A percentile compares a stretch with the other conserved stretches of the same genome.
Evolutionary conservation across 2,329 filamentous ascomycete genomes (phyloP).

Genomic region (Pleoardoris graminearum): DNA sequence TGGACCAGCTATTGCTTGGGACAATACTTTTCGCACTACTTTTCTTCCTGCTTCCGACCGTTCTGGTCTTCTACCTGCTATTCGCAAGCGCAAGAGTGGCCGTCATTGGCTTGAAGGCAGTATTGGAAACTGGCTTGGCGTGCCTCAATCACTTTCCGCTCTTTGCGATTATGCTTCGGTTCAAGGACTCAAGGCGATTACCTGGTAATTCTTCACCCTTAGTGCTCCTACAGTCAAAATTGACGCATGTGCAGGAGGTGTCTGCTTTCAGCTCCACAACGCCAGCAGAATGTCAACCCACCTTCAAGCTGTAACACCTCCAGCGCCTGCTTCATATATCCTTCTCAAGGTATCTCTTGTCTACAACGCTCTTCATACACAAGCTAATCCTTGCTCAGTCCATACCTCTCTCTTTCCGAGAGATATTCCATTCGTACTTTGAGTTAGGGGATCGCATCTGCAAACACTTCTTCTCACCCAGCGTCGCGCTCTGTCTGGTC

Average conservation of each 20-base stretch:
- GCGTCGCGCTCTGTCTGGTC: constrained; percentile 82
- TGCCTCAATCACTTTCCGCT: constrained; percentile 97
- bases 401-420: constrained; percentile 83
- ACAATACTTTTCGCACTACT: constrained; percentile 95
- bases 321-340: constrained; percentile 76
- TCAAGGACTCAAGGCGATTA: constrained; percentile 88
- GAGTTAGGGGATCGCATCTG: constrained; percentile 89
- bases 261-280: constrained; percentile 87
- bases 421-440: constrained; percentile 97
- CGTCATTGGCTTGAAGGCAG: constrained; percentile 90
- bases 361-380: background rate
- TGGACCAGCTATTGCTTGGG: constrained; percentile 93
- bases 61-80: constrained; percentile 94
- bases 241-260: constrained; percentile 59
- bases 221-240: background rate
- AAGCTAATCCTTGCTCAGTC: constrained; percentile 50
- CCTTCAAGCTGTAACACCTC: constrained; percentile 39
- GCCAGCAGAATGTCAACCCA: constrained; percentile 53
- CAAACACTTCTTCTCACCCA: constrained; percentile 90
- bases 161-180: constrained; percentile 91
- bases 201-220: constrained; percentile 62
- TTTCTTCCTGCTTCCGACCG: constrained; percentile 92
- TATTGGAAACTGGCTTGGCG: constrained; percentile 86
- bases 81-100: constrained; percentile 93
- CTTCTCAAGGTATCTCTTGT: constrained; percentile 69